Base-by-base conservation (phyloP, 2,329 filamentous ascomycete species). In the Alternaria rosae region DNA sequence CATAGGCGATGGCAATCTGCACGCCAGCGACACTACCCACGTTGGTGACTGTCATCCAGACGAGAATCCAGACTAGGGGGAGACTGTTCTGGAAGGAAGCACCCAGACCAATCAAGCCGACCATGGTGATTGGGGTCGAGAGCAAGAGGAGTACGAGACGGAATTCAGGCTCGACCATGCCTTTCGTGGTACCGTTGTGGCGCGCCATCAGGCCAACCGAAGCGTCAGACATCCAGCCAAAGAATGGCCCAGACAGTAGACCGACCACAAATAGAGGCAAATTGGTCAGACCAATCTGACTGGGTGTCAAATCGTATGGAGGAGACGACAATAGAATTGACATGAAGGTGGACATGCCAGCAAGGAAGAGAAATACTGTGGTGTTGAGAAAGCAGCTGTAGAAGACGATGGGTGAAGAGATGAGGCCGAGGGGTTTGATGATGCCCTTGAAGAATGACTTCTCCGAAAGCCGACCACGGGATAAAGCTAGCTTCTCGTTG, bases 371-470 rank as follows among this genome's bases (percentile, higher is more conserved):
- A 45, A 67, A 62, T 5, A 67, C 35, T 8, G 54, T 51, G 20
- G 43, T 30, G 56, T 65, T 65, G 42, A 67, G 53, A 41, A 67
- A 59, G 38, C 64, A 64, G 54, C 61, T 66, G 61, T 61, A 66
- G 12, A 64, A 25, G 7, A 67, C 64, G 17, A 62, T 58, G 17
- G 64, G 64, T 1, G 55, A 64, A 15, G 50, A 38, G 42, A 67
- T 42, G 42, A 67, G 55, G 13, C 58, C 61, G 2, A 67, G 17
- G 7, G 64, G 64, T 25, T 67, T 67, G 38, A 67, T 35, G 8
- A 62, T 44, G 5, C 61, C 61, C 30, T 65, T 65, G 45, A 57
- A 62, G 56, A 65, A 67, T 7, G 58, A 62, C 20, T 62, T 62
- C 5, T 67, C 21, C 6, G 61, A 65, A 1, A 67, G 38, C 6